Conservation (phyloP, 345 rosid genomes). For the Passiflora organensis region DNA sequence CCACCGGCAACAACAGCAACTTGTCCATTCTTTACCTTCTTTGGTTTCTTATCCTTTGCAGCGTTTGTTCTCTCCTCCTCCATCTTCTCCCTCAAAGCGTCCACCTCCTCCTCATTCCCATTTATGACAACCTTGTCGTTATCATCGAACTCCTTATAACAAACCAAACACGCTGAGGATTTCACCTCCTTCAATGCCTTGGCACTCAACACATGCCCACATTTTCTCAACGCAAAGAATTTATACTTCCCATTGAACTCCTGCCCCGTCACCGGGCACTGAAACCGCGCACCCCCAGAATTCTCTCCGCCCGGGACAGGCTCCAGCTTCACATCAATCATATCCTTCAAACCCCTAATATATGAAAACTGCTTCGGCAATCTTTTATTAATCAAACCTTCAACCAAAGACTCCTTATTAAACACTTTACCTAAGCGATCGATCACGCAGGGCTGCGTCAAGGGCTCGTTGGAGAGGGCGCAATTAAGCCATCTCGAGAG, state of each 20-base stretch:
- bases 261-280: conserved; percentile 73
- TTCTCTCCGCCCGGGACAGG: conserved; percentile 45
- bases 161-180: conserved; percentile 78
- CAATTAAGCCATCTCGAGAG: conserved; percentile 85
- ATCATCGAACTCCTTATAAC: conserved; percentile 65
- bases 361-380: conserved; percentile 63
- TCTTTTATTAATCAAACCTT: conserved; percentile 61
- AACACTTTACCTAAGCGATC: conserved; percentile 82
- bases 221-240: conserved; percentile 62
- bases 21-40: conserved; percentile 45
- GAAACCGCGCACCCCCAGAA: conserved; percentile 39
- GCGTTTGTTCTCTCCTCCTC: conserved; percentile 55
- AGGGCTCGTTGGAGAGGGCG: conserved; percentile 71
- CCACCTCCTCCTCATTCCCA: conserved; percentile 80
- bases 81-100: conserved; percentile 55
- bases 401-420: conserved; percentile 74
- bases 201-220: conserved; percentile 90
- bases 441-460: conserved; percentile 73
- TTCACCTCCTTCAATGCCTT: conserved; percentile 92
- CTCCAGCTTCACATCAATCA: conserved; percentile 58
- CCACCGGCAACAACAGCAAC: conserved; percentile 13
- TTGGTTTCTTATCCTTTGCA: conserved; percentile 54
- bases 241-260: conserved; percentile 85
- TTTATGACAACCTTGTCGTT: conserved; percentile 71
- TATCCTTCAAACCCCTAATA: conserved; percentile 79